These are phyloP conservation scores for Ogataea siamensis DNA, from an alignment of 805 yeast genomes.

Conservation along the genomic window DNA sequence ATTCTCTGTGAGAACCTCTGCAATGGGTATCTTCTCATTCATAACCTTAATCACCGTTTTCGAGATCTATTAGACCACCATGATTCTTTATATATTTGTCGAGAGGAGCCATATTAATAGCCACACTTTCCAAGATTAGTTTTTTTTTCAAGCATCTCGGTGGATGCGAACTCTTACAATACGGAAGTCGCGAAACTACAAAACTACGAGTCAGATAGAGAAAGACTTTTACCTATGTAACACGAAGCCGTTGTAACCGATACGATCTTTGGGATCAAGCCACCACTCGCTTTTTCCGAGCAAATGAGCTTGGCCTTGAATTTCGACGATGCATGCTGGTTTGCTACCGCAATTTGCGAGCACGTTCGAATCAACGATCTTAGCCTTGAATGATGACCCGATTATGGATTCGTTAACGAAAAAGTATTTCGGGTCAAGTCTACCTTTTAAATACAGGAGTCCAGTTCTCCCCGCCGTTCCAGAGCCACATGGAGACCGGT, in stretches of 20 bases:
- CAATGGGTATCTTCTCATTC: constrained; percentile 5
- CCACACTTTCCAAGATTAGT: background rate
- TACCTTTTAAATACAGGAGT: constrained; percentile 19
- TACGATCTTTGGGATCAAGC: constrained; percentile 23
- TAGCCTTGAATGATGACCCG: constrained; percentile 25
- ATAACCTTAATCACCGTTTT: too few relatives aligned
- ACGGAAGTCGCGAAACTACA: too few relatives aligned
- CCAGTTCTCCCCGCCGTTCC: constrained; percentile 31
- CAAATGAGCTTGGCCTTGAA: constrained; percentile 27
- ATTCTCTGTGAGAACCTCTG: too few relatives aligned
- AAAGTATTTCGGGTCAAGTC: constrained; percentile 2
- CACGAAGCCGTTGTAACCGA: constrained; percentile 23
- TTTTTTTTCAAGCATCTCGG: too few relatives aligned
- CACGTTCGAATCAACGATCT: constrained; percentile 17
- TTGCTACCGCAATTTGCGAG: constrained; percentile 20
- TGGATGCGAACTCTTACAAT: too few relatives aligned
- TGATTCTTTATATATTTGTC: background rate
- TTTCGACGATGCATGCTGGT: constrained; percentile 25
- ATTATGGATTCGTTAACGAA: constrained; percentile 29
- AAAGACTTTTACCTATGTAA: constrained; percentile 18
- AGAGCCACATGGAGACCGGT: constrained; percentile 32
- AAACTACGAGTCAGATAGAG: too few relatives aligned
- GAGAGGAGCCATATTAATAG: background rate
- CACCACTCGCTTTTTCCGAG: constrained; percentile 27
- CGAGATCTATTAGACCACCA: background rate